Conservation (phyloP, 192 early-diverging fungal genomes). For the Gaertneriomyces sp. region DNA sequence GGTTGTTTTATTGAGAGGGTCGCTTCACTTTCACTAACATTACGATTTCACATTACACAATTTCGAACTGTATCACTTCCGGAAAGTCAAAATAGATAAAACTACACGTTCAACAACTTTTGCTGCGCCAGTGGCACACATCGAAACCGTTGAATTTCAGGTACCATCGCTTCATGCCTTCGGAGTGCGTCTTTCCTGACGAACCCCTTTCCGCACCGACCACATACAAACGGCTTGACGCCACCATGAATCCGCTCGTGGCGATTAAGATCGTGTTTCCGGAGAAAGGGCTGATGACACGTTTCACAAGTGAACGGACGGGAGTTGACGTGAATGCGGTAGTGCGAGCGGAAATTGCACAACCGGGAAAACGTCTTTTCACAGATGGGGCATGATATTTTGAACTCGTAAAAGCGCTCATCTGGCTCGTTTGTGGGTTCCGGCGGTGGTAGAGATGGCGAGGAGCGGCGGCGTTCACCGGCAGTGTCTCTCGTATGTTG, state of each 20-base stretch:
- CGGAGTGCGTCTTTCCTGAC: slow-evolving; percentile 29
- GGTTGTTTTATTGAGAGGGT: no score
- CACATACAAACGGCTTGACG: slow-evolving; percentile 30
- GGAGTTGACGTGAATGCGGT: slow-evolving; percentile 17
- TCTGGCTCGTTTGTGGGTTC: no score
- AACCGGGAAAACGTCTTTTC: slow-evolving; percentile 16
- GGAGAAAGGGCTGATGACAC: slow-evolving; percentile 35
- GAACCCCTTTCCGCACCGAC: slow-evolving; percentile 28
- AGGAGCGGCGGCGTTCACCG: no score
- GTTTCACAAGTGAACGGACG: slow-evolving; percentile 22
- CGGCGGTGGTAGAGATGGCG: no score
- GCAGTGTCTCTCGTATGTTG: no score
- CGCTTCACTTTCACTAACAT: no score
- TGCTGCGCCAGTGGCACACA: slow-evolving; percentile 15
- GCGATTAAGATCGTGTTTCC: slow-evolving; percentile 48
- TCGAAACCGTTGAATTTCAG: slow-evolving; percentile 31
- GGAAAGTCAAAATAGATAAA: no score
- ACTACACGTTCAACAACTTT: no score
- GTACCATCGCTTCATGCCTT: slow-evolving; percentile 36
- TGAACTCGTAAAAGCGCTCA: slow-evolving; percentile 7
- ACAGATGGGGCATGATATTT: slow-evolving; percentile 18
- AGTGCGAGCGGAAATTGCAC: slow-evolving; percentile 30
- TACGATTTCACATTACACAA: no score
- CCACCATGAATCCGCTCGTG: slow-evolving; percentile 41
- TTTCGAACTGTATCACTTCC: no score